Evolutionary conservation across 176 grass and related monocot genomes (phyloP).

Genomic region (Zoysia japonica): DNA sequence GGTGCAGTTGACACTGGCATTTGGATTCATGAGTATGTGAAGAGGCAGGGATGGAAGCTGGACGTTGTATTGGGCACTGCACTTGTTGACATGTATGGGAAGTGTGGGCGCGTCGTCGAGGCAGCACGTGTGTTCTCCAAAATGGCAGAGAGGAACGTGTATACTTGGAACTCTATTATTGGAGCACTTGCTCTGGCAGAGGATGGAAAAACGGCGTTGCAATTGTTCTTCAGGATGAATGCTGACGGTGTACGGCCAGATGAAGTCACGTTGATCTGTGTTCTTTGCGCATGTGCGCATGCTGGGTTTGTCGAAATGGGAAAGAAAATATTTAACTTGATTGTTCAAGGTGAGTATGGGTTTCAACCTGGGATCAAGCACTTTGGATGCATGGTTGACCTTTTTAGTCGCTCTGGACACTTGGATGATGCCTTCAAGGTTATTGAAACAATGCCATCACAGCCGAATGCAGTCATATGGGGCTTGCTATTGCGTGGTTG

Average conservation of each 20-base stretch:
- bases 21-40: constrained; percentile 63
- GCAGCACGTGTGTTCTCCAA: constrained; percentile 40
- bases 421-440: constrained; percentile 48
- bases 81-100: constrained; percentile 70
- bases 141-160: constrained; percentile 65
- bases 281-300: constrained; percentile 62
- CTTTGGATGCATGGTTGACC: constrained; percentile 74
- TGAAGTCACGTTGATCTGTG: constrained; percentile 55
- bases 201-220: constrained; percentile 54
- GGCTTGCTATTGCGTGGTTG: constrained; percentile 63
- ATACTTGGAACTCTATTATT: constrained; percentile 72
- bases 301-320: constrained; percentile 63
- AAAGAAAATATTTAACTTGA: constrained; percentile 51
- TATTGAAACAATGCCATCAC: constrained; percentile 59
- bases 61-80: constrained; percentile 64
- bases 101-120: constrained; percentile 50
- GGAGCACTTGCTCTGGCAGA: constrained; percentile 47
- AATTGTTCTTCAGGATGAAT: constrained; percentile 63
- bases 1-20: constrained; percentile 46
- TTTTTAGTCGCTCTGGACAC: constrained; percentile 62
- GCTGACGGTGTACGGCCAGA: constrained; percentile 53
- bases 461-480: constrained; percentile 66
- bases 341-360: constrained; percentile 56
- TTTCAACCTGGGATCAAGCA: constrained; percentile 71
- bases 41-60: constrained; percentile 52